These are phyloP conservation scores for Penicillium antarcticum DNA, from an alignment of 495 filamentous ascomycete genomes.

Conservation along the genomic window DNA sequence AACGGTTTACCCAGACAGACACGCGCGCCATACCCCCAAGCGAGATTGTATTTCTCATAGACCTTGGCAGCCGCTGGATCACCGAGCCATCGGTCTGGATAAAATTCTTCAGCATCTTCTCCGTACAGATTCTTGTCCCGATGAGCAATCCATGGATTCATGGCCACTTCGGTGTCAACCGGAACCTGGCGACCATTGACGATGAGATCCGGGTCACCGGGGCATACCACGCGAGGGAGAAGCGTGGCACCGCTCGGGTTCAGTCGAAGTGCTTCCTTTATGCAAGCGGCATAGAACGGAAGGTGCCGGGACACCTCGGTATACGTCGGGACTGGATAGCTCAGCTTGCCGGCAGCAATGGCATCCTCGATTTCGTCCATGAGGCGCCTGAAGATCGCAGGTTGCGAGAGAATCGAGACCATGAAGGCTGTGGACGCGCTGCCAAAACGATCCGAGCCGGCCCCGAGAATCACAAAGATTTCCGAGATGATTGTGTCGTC, in stretches of 20 bases:
- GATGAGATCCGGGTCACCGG: neutral
- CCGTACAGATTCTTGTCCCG: conserved; percentile 32
- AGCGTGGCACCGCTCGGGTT: neutral
- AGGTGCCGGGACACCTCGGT: neutral
- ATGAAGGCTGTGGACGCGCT: too few relatives aligned
- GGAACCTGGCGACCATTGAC: neutral
- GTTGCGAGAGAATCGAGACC: too few relatives aligned
- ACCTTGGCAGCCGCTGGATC: neutral
- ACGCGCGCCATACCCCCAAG: neutral
- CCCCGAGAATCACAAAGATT: too few relatives aligned
- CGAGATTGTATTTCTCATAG: conserved; percentile 6
- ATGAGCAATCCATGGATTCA: neutral
- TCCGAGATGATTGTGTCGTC: too few relatives aligned
- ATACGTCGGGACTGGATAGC: neutral
- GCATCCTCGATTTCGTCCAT: neutral
- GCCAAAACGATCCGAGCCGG: too few relatives aligned
- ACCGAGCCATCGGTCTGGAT: conserved; percentile 49
- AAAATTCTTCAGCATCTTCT: conserved; percentile 40
- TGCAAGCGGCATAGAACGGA: neutral
- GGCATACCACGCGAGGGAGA: neutral
- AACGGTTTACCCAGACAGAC: neutral
- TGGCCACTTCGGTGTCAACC: neutral
- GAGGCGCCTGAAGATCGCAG: neutral
- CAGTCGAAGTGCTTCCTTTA: neutral
- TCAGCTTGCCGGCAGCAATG: neutral